phyloP scores from a whole-genome alignment of 108 stramenopile genomes.

The Schizochytrium sp. region DNA sequence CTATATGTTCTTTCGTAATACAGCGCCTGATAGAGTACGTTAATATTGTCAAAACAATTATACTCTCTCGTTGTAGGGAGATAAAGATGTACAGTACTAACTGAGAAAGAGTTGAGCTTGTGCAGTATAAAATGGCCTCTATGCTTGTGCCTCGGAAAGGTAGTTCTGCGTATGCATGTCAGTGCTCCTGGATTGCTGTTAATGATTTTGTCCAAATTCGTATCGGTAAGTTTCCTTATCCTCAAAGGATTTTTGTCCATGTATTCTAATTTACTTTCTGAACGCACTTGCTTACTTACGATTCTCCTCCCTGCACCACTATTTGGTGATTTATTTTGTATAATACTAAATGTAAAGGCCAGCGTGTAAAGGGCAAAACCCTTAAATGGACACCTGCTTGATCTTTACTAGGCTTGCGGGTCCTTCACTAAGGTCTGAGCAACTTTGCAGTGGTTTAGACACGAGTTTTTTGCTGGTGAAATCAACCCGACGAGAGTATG shows the following conservation, averaged over 20 bases:
- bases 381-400: slow-evolving; percentile 9
- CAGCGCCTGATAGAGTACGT: slow-evolving; percentile 47
- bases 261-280: too few species aligned
- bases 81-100: background rate
- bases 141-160: background rate
- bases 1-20: slow-evolving; percentile 52
- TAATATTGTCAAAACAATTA: background rate
- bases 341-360: background rate
- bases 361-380: slow-evolving; percentile 39
- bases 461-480: too few species aligned
- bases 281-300: too few species aligned
- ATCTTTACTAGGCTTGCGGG: background rate
- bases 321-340: too few species aligned
- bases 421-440: background rate
- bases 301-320: too few species aligned
- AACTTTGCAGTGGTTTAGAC: too few species aligned
- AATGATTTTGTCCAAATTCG: background rate
- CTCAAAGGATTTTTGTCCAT: too few species aligned
- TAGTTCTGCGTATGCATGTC: slow-evolving; percentile 18
- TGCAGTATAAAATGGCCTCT: background rate
- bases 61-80: background rate
- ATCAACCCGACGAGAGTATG: too few species aligned
- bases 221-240: background rate
- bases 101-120: background rate
- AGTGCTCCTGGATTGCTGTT: slow-evolving; percentile 44